Base-by-base conservation (phyloP, 495 filamentous ascomycete species). In the Penicillium subrubescens region DNA sequence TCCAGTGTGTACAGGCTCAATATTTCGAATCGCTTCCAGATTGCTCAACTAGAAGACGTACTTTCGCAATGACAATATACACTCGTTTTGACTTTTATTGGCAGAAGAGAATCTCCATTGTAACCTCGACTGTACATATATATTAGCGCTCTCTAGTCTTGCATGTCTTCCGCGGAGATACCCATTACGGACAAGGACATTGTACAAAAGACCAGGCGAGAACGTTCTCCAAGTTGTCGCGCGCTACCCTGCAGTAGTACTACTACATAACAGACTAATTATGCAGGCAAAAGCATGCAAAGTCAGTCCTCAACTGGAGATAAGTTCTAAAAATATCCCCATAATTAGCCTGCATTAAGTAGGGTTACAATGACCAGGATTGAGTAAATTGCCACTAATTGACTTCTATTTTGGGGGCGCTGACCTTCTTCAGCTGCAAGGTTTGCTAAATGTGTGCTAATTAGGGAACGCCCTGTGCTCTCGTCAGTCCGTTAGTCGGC, bases 341-440 rank as follows among this genome's bases (percentile, higher is more conserved):
- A 51, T 62, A 64, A 66, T 52, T 65, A 34, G 31, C 33, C 51
- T 59, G 67, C 57, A 63, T 69, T 56, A 21, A 23, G 7, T 19
- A 60, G 46, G 61, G 63, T 60, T 66, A 39, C 67, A 66, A 31
- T 31, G 21, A 52, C 14, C 54, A 19, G 21, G 37, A 39, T 52
- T 52, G 14, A 17, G 6, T 8, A 53, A 62, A 70, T 62, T 53
- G 33, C 8, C n/a, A 57, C 57, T 71, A 73, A 71, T 67, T 72
- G 25, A 60, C 57, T 62, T 62, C 71, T 73, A 73, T 73, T 72
- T 70, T 66, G 44, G 65, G 43, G 11, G 2, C 31, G 7, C 25
- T 54, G 25, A 10, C 15, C 44, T 48, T 48, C 0, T 17, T 21
- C 21, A 58, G 59, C 23, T 56, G 54, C 55, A 5, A 11, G 10